Evolutionary conservation across 306 rosid genomes (phyloP).

Genomic region (Inga leiocalycina): DNA sequence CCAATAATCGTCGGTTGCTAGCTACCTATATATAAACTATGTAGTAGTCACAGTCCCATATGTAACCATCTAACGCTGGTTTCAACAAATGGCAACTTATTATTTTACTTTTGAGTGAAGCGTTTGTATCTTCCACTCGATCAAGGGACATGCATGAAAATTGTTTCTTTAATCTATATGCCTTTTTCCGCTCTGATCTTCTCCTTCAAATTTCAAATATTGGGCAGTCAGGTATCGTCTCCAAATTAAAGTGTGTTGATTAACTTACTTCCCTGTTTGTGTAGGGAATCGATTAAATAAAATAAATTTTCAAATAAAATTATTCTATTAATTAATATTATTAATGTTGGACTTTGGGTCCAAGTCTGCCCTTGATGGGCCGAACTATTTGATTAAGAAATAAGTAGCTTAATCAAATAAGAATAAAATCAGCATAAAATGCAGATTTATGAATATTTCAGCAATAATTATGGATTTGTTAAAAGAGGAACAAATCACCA

Average conservation of each 20-base stretch:
- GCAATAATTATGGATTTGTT: too few relatives aligned
- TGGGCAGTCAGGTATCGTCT: background rate
- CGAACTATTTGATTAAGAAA: too few relatives aligned
- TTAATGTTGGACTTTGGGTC: too few relatives aligned
- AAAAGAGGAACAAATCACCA: too few relatives aligned
- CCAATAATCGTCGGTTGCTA: background rate
- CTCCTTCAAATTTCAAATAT: background rate
- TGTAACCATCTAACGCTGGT: background rate
- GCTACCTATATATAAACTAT: background rate
- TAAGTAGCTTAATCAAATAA: too few relatives aligned
- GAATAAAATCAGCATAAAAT: too few relatives aligned
- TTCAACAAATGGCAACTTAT: background rate
- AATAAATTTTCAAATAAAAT: background rate
- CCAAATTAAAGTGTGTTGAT: background rate
- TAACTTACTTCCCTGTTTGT: background rate
- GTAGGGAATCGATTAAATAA: too few relatives aligned
- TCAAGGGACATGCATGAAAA: background rate
- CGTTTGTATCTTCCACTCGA: constrained; percentile 32
- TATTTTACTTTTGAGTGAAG: background rate
- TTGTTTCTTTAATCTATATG: background rate
- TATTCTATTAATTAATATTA: too few relatives aligned
- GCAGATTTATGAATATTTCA: too few relatives aligned
- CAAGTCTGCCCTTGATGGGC: too few relatives aligned
- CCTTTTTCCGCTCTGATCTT: background rate
- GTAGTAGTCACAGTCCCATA: constrained; percentile 18